Evolutionary conservation across 495 filamentous ascomycete species (phyloP), one percentile per base, ranked within the genome.

Genomic region (Penicillium cosmopolitanum): DNA sequence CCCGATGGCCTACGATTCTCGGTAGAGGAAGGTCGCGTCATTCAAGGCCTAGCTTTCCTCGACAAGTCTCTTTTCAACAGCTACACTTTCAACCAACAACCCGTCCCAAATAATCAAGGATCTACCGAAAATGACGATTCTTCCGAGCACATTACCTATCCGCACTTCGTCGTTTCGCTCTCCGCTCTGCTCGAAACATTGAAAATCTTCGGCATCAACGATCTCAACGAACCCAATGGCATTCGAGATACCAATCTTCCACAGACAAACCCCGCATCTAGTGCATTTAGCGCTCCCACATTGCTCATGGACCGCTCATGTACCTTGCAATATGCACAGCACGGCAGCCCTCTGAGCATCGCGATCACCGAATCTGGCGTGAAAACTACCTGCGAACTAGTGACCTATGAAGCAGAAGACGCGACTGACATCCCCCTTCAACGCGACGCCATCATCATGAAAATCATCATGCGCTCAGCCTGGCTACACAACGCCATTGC

Each of bases 151-250:
- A 57, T 67, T 28, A 36, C 63, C 8, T 73, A 75, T 53, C 78
- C 65, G 73, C 78, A 53, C 72, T 98, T 98, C 69, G 88, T 92
- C 58, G 87, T 97, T 59, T 94, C 92, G 11, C 82, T 98, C 40
- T 81, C 89, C 1, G 89, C 94, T 40, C 82, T 98, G 9, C 84
- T 98, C 44, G 95, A 98, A 78, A 96, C 93, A 9, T 81, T 98
- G 28, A 93, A 96, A 65, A 97, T 98, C 42, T 94, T 98, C 68
- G 89, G 90, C 50, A 84, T 92, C 58, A 86, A 86, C 46, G 91
- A 96, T 63, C 68, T 84, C n/a, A 75, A 80, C 35, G 81, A 85
- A 53, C 75, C 81, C 28, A 84, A 79, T 62, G 61, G 83, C 64
- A 25, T 58, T 36, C 63, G 65, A 28, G 61, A 82, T 58, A 75